Evolutionary conservation across 2,329 filamentous ascomycete species (phyloP), one percentile per base, ranked within the genome.

Genomic region (Trichoderma afroharzianum): DNA sequence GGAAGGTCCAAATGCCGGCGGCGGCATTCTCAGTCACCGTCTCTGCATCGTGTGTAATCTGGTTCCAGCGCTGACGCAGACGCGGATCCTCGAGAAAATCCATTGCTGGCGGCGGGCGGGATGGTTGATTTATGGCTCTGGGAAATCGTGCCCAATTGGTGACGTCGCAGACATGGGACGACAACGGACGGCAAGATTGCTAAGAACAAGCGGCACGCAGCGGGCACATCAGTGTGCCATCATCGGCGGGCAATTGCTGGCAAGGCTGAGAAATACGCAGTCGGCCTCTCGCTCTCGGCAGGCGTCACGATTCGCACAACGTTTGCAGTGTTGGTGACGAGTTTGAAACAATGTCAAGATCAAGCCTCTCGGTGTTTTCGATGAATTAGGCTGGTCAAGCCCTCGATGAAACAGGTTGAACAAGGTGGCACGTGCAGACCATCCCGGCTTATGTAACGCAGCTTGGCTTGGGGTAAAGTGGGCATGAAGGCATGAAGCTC

Each of bases 61-160:
- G 93, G 80, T 98, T 97, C 88, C 97, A 93, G 77, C 93, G 94
- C 82, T 97, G 94, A 75, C 95, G 93, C 81, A 97, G 90, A 78
- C 95, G 93, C 73, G 95, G 95, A 82, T 98, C 95, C 79, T 91
- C 89, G 75, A 92, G 84, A 75, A 91, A 89, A 68, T 87, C 83
- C 88, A 89, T 89, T 73, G 68, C 79, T 73, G 74, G 76, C 66
- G 73, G 74, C 68, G 72, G 74, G 15, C 72, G 73, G 74, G 30
- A 33, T 39, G 57, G n/a, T 14, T 61, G 63, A 15, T 33, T 67
- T 61, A 39, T 32, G 43, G 62, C 28, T 24, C 15, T 26, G 61
- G 30, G 24, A 18, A 26, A 21, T 43, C 67, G 61, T 39, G 53
- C 30, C 47, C 36, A 43, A 63, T n/a, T 58, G 61, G 53, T 71